Base-by-base conservation (phyloP, 345 rosid genomes). In the Nasturtium officinale region DNA sequence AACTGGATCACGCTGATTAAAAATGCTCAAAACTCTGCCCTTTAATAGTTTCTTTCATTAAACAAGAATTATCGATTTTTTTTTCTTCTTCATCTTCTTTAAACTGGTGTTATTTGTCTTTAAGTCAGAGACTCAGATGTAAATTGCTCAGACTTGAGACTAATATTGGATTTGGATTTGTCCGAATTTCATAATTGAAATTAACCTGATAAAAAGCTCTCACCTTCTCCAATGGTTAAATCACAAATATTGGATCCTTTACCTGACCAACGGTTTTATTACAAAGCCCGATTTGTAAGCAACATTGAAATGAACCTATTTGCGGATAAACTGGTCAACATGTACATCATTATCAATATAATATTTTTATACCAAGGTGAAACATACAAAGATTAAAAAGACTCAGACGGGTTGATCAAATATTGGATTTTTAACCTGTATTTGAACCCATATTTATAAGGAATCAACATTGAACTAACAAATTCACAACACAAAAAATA, bases 1-100 rank as follows among this genome's bases (percentile, higher is more conserved):
- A 10, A 73, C 57, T 25, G 76, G 82, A 46, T 56, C 11, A 4
- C 80, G 71, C 47, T 56, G 28, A 47, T 48, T 25, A 23, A 23
- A 52, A 67, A 64, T 56, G 6, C 11, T 61, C 38, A 46, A 55
- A 62, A 33, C 60, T 63, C 47, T 47, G 3, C n/a, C 15, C 11
- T 48, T 55, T 8, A 17, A 35, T 76, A 42, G 48, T 28, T 40
- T 50, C 57, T 74, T 58, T 32, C 13, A 45, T 25, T 65, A 46
- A 65, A 65, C 56, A 55, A 3, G 43, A 47, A 47, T 33, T 57
- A 35, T 74, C 15, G 72, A 65, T 56, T 73, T 56, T 65, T 30
- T 10, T 1, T 6, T 43, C 25, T 1, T 23, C 25, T 23, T 23
- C 25, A 1, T 2, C 3, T 2, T 45, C 10, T 45, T 45, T 45